A percentile compares a stretch with the other conserved stretches of the same genome.
These are phyloP conservation scores for Saccharum officinarum DNA, from an alignment of 176 grass and related monocot genomes.

Conservation along the genomic window DNA sequence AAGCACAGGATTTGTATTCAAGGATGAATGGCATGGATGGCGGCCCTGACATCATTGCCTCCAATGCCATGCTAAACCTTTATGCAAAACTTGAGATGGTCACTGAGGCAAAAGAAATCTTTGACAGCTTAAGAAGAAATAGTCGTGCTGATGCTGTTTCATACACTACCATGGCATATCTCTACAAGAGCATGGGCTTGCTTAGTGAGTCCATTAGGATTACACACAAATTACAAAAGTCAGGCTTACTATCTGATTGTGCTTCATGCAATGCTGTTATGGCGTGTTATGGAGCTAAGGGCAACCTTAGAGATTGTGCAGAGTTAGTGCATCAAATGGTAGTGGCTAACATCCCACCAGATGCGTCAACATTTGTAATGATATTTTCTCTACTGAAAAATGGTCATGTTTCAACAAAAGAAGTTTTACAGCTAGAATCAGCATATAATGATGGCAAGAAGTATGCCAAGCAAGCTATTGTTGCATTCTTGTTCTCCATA, in stretches of 20 bases:
- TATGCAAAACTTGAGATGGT: constrained; percentile 81
- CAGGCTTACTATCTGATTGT: constrained; percentile 60
- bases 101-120: constrained; percentile 57
- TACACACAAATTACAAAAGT: constrained; percentile 53
- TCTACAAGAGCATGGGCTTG: constrained; percentile 77
- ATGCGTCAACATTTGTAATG: constrained; percentile 54
- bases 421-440: constrained; percentile 52
- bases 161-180: constrained; percentile 60
- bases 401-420: constrained; percentile 40
- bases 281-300: constrained; percentile 51
- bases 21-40: constrained; percentile 54
- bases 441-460: constrained; percentile 49
- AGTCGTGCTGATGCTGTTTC: constrained; percentile 50
- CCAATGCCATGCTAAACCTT: constrained; percentile 77
- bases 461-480: constrained; percentile 43
- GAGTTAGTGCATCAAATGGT: constrained; percentile 72
- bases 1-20: constrained; percentile 65
- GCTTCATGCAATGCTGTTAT: constrained; percentile 64
- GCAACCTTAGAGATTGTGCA: constrained; percentile 58
- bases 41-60: constrained; percentile 67
- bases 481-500: constrained; percentile 63
- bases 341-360: constrained; percentile 41
- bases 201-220: constrained; percentile 48
- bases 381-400: constrained; percentile 62
- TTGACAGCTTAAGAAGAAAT: constrained; percentile 55